Base-by-base conservation (phyloP, 352 stramenopile species). In the Globisporangium takayamanum region DNA sequence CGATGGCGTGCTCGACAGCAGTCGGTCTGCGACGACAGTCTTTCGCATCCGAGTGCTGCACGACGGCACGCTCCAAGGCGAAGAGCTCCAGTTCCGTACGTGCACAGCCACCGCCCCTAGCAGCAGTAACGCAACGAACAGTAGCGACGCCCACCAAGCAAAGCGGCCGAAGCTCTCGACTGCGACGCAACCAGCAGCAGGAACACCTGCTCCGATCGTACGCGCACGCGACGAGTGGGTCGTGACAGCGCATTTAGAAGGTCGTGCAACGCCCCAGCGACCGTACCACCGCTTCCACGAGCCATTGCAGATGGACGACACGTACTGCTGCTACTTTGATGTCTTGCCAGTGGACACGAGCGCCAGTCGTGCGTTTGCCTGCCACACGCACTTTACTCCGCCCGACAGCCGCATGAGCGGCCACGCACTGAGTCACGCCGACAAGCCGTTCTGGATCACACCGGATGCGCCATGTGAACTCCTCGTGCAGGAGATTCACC, bases 291-390 rank as follows among this genome's bases (percentile, higher is more conserved):
- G 33, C 42, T 41, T 53, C 44, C 37, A 20, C 15, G 25, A 59
- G 54, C 48, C 20, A 39, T 39, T 49, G 12, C 47, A 45, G 11
- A 54, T 53, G 14, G 41, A 44, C 10, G 60, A 57, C 18, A 56
- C 75, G 26, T 82, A 77, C 66, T 85, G 69, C 53, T 84, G 73
- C 55, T 54, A 68, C 20, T 84, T 89, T 52, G 62, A 78, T 14
- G 64, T 80, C 1, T 36, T 55, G 1, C 59, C 52, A 36, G 49
- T 55, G 10, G 16, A 53, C 54, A 28, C 33, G 75, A 75, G 39
- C 60, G 67, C 7, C 45, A 62, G 7, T 55, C 68, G 20, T 25
- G 70, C 70, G 0, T 52, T 84, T 0, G 61, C 68, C 12, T 87
- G 75, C 50, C 72, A 76, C 54, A 57, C 74, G 30, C 73, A 87